These are phyloP conservation scores for Andrographis paniculata DNA, from an alignment of 305 asterid genomes.

Conservation along the genomic window DNA sequence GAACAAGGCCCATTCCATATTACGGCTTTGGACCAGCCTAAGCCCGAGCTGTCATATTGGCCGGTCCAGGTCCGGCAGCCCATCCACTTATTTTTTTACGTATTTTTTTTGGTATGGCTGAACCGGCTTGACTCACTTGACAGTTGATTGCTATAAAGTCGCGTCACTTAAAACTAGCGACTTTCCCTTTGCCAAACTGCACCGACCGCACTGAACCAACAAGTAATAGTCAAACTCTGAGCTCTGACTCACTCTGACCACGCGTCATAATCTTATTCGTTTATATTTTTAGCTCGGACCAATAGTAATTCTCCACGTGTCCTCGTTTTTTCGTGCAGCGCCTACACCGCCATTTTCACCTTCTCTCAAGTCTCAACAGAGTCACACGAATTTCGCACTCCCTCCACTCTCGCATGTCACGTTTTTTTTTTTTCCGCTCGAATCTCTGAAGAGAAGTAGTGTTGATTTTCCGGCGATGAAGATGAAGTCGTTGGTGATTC, in stretches of 20 bases:
- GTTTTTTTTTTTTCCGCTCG: neutral
- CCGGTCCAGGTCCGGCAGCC: too few relatives aligned
- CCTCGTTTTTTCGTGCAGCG: neutral
- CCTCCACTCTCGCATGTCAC: neutral
- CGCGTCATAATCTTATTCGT: neutral
- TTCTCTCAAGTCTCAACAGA: too few relatives aligned
- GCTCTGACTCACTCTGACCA: neutral
- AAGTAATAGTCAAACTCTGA: neutral
- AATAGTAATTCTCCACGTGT: neutral
- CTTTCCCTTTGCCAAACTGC: too few relatives aligned
- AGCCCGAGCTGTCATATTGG: too few relatives aligned
- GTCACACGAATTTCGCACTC: neutral
- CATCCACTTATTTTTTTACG: too few relatives aligned
- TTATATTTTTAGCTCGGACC: neutral
- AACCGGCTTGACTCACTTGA: too few relatives aligned
- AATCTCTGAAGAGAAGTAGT: neutral
- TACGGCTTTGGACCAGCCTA: too few relatives aligned
- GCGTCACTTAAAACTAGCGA: too few relatives aligned
- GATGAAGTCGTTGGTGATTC: slow-evolving; percentile 21
- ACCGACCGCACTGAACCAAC: too few relatives aligned
- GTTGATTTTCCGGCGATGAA: slow-evolving; percentile 15
- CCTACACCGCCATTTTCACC: neutral
- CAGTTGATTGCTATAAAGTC: too few relatives aligned
- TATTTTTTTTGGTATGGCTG: too few relatives aligned
- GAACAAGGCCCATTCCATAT: too few relatives aligned